A percentile compares a stretch with the other conserved stretches of the same genome.
Conservation (phyloP, 768 basidiomycete genomes). For the Serendipita sp. region DNA sequence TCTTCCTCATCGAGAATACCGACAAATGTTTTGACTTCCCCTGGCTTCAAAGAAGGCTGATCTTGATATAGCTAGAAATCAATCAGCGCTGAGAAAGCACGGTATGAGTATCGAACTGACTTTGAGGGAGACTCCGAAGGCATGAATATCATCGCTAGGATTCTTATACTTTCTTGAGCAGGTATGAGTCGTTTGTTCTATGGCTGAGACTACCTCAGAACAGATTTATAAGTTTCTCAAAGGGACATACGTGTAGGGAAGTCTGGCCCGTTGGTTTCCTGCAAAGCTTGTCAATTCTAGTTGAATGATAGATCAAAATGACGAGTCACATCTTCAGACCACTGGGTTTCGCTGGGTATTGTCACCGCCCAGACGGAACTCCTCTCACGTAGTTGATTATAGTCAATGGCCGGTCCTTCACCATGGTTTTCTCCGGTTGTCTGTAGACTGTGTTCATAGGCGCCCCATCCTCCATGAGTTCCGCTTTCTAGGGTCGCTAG, state of each 20-base stretch:
- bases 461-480: conserved; percentile 62
- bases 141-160: not conserved
- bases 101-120: not conserved
- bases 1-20: conserved; percentile 34
- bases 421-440: conserved; percentile 17
- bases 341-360: conserved; percentile 51
- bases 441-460: conserved; percentile 21
- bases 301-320: not conserved
- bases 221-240: no score
- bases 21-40: conserved; percentile 52
- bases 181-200: not conserved
- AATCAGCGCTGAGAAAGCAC: not conserved
- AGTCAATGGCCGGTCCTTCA: conserved; percentile 21
- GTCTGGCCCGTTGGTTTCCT: not conserved
- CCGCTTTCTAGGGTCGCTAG: conserved; percentile 26
- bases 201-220: not conserved
- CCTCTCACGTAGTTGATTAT: conserved; percentile 43
- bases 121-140: not conserved
- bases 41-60: conserved; percentile 35
- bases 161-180: not conserved
- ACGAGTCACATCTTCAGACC: conserved; percentile 35
- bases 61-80: conserved; percentile 41
- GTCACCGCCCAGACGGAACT: conserved; percentile 56
- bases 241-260: not conserved
- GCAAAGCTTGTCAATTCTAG: not conserved